Conservation (phyloP, 139 green algal genomes). For the Mychonastes homosphaera region DNA sequence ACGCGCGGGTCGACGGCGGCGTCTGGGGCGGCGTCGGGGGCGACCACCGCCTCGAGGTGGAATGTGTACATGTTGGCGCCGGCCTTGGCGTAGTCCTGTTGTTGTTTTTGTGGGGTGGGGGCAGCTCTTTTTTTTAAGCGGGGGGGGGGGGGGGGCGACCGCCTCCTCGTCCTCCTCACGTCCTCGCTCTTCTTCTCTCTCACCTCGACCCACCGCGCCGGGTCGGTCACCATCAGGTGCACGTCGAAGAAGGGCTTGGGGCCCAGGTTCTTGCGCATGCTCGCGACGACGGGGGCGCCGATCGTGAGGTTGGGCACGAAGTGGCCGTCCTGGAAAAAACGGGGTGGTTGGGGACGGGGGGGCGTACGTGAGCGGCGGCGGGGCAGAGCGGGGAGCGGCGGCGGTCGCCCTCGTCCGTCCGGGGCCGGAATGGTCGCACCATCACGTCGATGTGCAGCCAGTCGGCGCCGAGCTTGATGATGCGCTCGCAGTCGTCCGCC, state of each 20-base stretch:
- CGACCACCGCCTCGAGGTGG: constrained; percentile 61
- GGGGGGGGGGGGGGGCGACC: too few species aligned
- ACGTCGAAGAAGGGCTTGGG: constrained; percentile 80
- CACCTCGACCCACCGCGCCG: constrained; percentile 56
- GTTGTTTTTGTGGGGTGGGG: background rate
- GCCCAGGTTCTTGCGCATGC: constrained; percentile 66
- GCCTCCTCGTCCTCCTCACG: background rate
- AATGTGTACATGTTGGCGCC: constrained; percentile 86
- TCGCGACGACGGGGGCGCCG: constrained; percentile 70
- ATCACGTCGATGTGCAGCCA: constrained; percentile 63
- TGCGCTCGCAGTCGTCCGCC: constrained; percentile 59
- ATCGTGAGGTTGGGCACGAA: constrained; percentile 94
- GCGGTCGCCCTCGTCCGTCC: background rate
- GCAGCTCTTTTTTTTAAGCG: background rate
- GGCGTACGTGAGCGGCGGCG: background rate
- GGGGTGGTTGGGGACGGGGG: background rate
- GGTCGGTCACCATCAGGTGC: constrained; percentile 62
- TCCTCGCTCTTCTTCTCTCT: background rate
- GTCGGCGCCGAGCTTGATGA: constrained; percentile 65
- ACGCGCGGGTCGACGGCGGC: constrained; percentile 6
- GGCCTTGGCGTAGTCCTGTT: constrained; percentile 52
- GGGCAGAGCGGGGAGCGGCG: background rate
- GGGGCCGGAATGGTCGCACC: constrained; percentile 15
- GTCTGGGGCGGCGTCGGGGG: constrained; percentile 1
- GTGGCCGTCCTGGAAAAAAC: constrained; percentile 57